Percentiles rank a stretch among this genome's conserved stretches.
Evolutionary conservation across 495 filamentous ascomycete species (phyloP).

Genomic region (Penicillium arizonense): DNA sequence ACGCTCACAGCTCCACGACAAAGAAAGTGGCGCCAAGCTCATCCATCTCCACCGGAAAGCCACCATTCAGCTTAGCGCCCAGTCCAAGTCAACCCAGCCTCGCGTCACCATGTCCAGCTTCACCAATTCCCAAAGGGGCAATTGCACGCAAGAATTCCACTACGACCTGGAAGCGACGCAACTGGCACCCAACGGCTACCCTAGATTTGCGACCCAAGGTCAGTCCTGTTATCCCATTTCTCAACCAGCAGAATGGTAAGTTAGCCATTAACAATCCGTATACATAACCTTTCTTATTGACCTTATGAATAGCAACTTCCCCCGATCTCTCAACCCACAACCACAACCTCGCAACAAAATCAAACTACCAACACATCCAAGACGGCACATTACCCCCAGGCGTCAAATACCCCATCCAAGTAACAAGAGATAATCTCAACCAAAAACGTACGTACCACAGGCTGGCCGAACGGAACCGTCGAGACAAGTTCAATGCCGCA

Average conservation of each 20-base stretch:
- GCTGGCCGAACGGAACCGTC: background rate
- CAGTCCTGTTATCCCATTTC: background rate
- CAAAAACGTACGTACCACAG: background rate
- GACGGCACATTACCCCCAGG: background rate
- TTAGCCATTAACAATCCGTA: background rate
- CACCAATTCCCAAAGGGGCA: background rate
- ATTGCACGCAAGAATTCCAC: background rate
- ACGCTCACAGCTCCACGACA: too few species aligned
- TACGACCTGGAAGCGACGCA: background rate
- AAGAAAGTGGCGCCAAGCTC: too few species aligned
- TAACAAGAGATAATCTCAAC: background rate
- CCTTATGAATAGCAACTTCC: too few species aligned
- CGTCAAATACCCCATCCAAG: background rate
- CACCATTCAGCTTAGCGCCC: background rate
- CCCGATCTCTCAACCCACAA: background rate
- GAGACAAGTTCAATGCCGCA: background rate
- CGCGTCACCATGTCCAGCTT: background rate
- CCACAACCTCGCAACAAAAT: background rate
- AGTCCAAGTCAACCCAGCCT: background rate
- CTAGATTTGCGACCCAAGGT: background rate
- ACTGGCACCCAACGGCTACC: background rate
- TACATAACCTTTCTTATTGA: too few species aligned
- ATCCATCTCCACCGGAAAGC: background rate
- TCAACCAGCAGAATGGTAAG: background rate
- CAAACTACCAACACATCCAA: background rate